Conservation (phyloP, 2,329 filamentous ascomycete species). For the Alternaria metachromatica region DNA sequence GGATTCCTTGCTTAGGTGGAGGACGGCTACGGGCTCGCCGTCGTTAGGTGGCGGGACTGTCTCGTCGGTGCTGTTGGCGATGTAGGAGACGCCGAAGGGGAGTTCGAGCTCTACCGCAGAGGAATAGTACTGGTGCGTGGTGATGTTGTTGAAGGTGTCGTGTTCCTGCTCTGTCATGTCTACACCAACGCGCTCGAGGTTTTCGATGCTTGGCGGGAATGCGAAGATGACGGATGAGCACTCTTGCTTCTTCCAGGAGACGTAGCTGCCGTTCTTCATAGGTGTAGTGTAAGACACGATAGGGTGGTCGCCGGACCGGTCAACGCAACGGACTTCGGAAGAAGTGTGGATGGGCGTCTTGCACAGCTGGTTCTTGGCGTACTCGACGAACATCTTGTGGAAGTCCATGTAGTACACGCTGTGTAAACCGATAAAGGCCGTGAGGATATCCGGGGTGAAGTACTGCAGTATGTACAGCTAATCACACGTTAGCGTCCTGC, state of each 20-base stretch:
- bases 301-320: constrained; percentile 43
- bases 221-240: constrained; percentile 47
- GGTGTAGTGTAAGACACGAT: constrained; percentile 42
- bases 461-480: constrained; percentile 50
- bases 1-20: constrained; percentile 38
- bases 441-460: constrained; percentile 48
- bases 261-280: constrained; percentile 32
- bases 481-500: constrained; percentile 34
- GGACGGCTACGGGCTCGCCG: constrained; percentile 44
- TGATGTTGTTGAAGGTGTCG: constrained; percentile 40
- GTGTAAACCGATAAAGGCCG: constrained; percentile 45
- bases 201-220: constrained; percentile 44
- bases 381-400: constrained; percentile 45
- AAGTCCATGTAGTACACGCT: constrained; percentile 49
- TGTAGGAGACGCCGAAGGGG: constrained; percentile 47
- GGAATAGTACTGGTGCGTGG: constrained; percentile 47
- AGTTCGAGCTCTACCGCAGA: constrained; percentile 42
- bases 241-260: constrained; percentile 41
- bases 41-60: constrained; percentile 41
- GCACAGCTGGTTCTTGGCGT: constrained; percentile 38
- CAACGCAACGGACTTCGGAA: constrained; percentile 45
- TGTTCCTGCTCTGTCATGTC: constrained; percentile 44
- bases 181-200: constrained; percentile 41
- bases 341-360: constrained; percentile 42
- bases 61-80: constrained; percentile 31